Conservation (phyloP, 176 grass and related monocot genomes). For the Eremochloa ophiuroides region DNA sequence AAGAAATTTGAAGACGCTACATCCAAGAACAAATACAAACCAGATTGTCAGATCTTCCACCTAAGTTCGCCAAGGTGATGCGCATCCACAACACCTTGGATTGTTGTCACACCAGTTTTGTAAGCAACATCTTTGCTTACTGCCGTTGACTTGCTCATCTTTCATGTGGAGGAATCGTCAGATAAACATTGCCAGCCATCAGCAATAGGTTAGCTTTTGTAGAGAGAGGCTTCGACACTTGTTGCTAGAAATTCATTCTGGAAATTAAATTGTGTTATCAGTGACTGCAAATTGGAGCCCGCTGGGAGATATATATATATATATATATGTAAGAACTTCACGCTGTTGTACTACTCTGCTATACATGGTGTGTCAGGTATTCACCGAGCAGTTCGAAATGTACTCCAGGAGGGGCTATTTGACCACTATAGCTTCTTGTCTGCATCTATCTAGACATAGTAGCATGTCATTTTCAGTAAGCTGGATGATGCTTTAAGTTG, state of each 20-base stretch:
- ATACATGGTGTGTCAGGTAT: not conserved
- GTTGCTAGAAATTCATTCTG: constrained; percentile 40
- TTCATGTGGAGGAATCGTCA: constrained; percentile 14
- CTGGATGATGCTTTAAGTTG: constrained; percentile 26
- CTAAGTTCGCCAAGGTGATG: constrained; percentile 35
- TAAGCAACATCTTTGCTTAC: constrained; percentile 32
- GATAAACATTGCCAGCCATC: constrained; percentile 6
- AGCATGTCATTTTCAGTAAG: constrained; percentile 8
- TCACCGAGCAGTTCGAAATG: not conserved
- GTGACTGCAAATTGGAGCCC: not conserved
- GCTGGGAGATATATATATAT: constrained; percentile 15
- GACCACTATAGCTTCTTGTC: not conserved
- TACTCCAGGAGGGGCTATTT: not conserved
- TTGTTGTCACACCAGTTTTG: constrained; percentile 17
- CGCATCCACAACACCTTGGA: constrained; percentile 22
- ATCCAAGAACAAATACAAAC: constrained; percentile 59
- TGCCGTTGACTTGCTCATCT: not conserved
- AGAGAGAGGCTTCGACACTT: constrained; percentile 37
- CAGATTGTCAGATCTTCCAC: constrained; percentile 90
- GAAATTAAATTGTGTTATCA: constrained; percentile 26
- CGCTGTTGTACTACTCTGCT: constrained; percentile 34
- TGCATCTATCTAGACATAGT: not conserved
- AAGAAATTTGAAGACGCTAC: constrained; percentile 88
- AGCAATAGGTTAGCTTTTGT: constrained; percentile 33
- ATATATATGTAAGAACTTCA: constrained; percentile 27